phyloP scores from a whole-genome alignment of 2,329 filamentous ascomycete species.

The Niveomyces coronatus region DNA sequence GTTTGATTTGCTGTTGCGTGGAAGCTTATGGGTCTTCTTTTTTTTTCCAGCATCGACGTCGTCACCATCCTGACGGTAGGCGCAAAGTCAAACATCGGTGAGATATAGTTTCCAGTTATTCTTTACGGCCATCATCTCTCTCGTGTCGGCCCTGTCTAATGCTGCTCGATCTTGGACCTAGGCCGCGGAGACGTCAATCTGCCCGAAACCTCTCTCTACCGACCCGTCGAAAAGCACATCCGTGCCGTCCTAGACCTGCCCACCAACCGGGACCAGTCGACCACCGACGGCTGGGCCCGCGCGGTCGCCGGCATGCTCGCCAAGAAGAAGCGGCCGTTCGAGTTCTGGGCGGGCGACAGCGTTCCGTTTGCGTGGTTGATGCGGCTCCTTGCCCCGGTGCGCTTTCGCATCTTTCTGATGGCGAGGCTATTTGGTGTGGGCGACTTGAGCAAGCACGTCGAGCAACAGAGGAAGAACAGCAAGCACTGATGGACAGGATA shows the following conservation, averaged over 20 bases:
- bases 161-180: not conserved
- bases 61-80: conserved; percentile 12
- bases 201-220: conserved; percentile 10
- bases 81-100: conserved; percentile 13
- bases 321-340: conserved; percentile 10
- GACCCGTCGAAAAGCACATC: conserved; percentile 7
- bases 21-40: conserved; percentile 1
- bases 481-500: no score
- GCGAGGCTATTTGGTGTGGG: conserved; percentile 5
- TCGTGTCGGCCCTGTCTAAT: not conserved
- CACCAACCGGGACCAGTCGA: conserved; percentile 7
- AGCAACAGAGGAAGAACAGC: not conserved
- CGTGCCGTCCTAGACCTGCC: no score
- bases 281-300: conserved; percentile 12
- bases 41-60: conserved; percentile 11
- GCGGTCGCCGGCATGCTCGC: conserved; percentile 11
- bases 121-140: not conserved
- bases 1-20: not conserved
- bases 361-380: conserved; percentile 15
- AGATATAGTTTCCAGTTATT: conserved; percentile 1
- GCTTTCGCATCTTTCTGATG: conserved; percentile 7
- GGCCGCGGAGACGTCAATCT: conserved; percentile 11
- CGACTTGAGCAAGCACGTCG: not conserved
- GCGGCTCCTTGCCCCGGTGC: conserved; percentile 10
- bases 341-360: conserved; percentile 13